Evolutionary conservation across 31 red algal species (phyloP).

Genomic region (Bonnemaisonia californica): DNA sequence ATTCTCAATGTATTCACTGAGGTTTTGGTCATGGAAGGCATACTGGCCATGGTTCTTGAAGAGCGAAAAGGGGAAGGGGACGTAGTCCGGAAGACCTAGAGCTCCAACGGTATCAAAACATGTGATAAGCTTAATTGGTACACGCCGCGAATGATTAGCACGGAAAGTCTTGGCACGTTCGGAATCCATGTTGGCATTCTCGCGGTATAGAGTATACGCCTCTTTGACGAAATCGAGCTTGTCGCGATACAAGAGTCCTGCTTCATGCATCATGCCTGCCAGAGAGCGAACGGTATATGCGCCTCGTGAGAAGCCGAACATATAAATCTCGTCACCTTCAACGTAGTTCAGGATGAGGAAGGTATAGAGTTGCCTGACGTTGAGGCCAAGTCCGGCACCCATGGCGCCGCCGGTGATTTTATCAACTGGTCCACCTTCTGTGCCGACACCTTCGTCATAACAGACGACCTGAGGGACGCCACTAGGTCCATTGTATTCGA

Average conservation of each 20-base stretch:
- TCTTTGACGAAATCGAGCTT: conserved; percentile 46
- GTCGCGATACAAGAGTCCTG: conserved; percentile 46
- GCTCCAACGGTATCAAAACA: conserved; percentile 75
- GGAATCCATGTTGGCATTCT: conserved; percentile 28
- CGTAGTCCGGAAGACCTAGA: conserved; percentile 47
- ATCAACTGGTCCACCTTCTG: conserved; percentile 34
- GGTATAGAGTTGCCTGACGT: conserved; percentile 69
- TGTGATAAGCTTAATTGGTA: conserved; percentile 50
- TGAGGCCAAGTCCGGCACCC: conserved; percentile 61
- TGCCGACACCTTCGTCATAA: conserved; percentile 68
- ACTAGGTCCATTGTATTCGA: conserved; percentile 24
- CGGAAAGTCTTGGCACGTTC: conserved; percentile 28
- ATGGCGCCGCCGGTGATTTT: conserved; percentile 45
- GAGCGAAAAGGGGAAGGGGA: conserved; percentile 11
- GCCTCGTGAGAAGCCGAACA: conserved; percentile 73
- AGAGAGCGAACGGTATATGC: conserved; percentile 75
- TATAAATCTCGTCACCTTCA: conserved; percentile 74
- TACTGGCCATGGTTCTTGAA: conserved; percentile 23
- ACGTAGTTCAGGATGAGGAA: conserved; percentile 69
- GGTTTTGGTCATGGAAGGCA: conserved; percentile 49
- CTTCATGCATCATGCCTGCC: conserved; percentile 68
- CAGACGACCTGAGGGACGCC: conserved; percentile 50
- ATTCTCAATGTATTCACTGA: conserved; percentile 49
- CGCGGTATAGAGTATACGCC: conserved; percentile 71
- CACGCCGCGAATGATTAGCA: conserved; percentile 14